Conservation (phyloP, 2,329 filamentous ascomycete species). For the Akanthomyces lecanii region DNA sequence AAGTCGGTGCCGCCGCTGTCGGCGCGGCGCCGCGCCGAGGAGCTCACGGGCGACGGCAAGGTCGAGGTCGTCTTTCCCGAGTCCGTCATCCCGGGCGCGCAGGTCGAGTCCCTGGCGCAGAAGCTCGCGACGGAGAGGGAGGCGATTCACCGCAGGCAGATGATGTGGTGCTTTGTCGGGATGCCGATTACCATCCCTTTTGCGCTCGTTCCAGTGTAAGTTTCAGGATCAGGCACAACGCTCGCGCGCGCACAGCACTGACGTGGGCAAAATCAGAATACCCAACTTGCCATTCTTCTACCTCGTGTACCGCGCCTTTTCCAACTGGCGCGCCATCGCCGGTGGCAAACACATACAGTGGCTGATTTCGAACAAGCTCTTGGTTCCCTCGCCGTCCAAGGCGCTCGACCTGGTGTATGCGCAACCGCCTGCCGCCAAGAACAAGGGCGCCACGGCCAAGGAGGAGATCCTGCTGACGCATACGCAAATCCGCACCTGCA, state of each 20-base stretch:
- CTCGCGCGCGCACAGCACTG: background rate
- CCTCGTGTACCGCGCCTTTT: slow-evolving; percentile 84
- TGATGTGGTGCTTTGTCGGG: slow-evolving; percentile 76
- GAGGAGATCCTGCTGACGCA: slow-evolving; percentile 44
- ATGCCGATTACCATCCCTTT: slow-evolving; percentile 83
- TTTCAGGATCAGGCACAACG: slow-evolving; percentile 19
- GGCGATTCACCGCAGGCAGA: slow-evolving; percentile 66
- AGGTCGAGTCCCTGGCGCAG: slow-evolving; percentile 61
- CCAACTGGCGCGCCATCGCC: slow-evolving; percentile 79
- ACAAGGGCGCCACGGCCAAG: slow-evolving; percentile 22
- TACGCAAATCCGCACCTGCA: slow-evolving; percentile 53
- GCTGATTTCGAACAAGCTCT: slow-evolving; percentile 68
- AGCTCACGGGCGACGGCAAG: slow-evolving; percentile 57
- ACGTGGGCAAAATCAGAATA: slow-evolving; percentile 49
- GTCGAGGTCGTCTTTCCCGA: slow-evolving; percentile 75
- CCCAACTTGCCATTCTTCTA: slow-evolving; percentile 98
- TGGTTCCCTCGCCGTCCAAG: slow-evolving; percentile 61
- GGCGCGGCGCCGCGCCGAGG: slow-evolving; percentile 58
- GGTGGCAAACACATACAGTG: slow-evolving; percentile 84
- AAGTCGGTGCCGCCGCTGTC: slow-evolving; percentile 88
- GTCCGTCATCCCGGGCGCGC: slow-evolving; percentile 60
- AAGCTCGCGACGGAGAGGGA: slow-evolving; percentile 77
- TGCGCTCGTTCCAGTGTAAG: slow-evolving; percentile 80
- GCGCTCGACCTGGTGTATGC: slow-evolving; percentile 71
- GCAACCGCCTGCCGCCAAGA: slow-evolving; percentile 20